phyloP scores from a whole-genome alignment of 345 rosid genomes.

The Gossypium anomalum region DNA sequence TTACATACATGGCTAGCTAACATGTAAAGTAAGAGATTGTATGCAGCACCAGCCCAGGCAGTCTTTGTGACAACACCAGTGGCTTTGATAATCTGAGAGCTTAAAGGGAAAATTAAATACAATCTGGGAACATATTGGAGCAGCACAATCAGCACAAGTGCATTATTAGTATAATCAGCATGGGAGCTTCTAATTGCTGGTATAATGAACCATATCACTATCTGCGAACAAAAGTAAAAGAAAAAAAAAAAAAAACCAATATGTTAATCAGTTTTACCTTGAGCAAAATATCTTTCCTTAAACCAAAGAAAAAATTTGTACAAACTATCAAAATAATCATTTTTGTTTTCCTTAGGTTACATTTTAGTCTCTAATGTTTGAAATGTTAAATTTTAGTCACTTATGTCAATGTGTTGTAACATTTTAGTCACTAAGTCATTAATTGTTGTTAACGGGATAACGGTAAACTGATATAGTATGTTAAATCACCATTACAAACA shows the following conservation, averaged over 20 bases:
- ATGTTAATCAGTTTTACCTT: not conserved
- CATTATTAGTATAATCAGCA: constrained; percentile 65
- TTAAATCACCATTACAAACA: too few species aligned
- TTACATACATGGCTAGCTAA: constrained; percentile 83
- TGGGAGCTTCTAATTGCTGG: constrained; percentile 59
- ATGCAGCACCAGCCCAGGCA: constrained; percentile 97
- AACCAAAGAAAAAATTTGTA: constrained; percentile 55
- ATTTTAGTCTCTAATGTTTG: too few species aligned
- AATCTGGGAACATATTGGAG: constrained; percentile 73
- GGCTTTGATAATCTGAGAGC: constrained; percentile 78
- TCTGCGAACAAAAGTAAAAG: constrained; percentile 36
- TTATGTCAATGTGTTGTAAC: too few species aligned
- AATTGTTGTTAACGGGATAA: too few species aligned
- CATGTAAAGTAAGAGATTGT: constrained; percentile 77
- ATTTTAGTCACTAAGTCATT: too few species aligned
- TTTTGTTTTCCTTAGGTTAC: too few species aligned
- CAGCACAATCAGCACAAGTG: constrained; percentile 71
- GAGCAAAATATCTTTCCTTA: constrained; percentile 13
- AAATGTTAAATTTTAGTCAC: too few species aligned
- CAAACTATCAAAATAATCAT: too few species aligned
- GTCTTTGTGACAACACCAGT: constrained; percentile 82
- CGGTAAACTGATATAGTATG: fast-evolving
- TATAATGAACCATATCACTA: constrained; percentile 75
- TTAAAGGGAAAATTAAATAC: constrained; percentile 77
- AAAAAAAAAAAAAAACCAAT: not conserved